phyloP scores from a whole-genome alignment of 108 stramenopile genomes.

The Nannochloropsis granulata region DNA sequence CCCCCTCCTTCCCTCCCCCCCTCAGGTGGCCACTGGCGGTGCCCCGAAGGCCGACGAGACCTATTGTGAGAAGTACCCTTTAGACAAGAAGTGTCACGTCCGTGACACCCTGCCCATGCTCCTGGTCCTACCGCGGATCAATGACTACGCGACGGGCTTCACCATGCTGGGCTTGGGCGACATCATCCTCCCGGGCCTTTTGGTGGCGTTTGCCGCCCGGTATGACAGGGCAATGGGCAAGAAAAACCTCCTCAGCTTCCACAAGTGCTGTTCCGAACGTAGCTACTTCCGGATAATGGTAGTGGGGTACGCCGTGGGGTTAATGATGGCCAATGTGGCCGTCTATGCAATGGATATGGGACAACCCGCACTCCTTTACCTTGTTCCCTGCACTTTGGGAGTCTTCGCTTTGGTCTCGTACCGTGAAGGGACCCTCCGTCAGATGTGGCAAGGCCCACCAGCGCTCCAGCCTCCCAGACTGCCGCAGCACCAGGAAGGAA shows the following conservation, averaged over 20 bases:
- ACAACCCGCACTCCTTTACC: constrained; percentile 76
- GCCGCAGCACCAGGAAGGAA: background rate
- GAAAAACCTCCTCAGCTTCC: background rate
- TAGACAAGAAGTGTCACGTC: constrained; percentile 50
- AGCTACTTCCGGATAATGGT: constrained; percentile 59
- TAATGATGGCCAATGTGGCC: constrained; percentile 66
- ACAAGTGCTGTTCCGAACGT: background rate
- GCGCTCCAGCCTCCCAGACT: background rate
- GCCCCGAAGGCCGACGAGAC: constrained; percentile 44
- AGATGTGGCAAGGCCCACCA: constrained; percentile 24
- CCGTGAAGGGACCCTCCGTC: constrained; percentile 6
- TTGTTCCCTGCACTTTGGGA: constrained; percentile 74
- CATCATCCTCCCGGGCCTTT: constrained; percentile 67
- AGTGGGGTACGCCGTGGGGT: constrained; percentile 63
- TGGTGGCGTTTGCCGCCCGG: constrained; percentile 56
- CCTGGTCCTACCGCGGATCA: constrained; percentile 54
- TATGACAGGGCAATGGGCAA: constrained; percentile 40
- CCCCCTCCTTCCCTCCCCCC: background rate
- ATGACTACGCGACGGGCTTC: constrained; percentile 58
- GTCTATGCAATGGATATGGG: constrained; percentile 66
- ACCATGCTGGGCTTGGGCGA: constrained; percentile 78
- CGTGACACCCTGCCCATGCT: constrained; percentile 76
- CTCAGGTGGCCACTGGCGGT: constrained; percentile 17
- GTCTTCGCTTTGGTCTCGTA: constrained; percentile 49
- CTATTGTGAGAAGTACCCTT: constrained; percentile 70